A percentile compares a stretch with the other conserved stretches of the same genome.
phyloP scores from a whole-genome alignment of 2,329 filamentous ascomycete genomes.

The Calonectria ilicicola region DNA sequence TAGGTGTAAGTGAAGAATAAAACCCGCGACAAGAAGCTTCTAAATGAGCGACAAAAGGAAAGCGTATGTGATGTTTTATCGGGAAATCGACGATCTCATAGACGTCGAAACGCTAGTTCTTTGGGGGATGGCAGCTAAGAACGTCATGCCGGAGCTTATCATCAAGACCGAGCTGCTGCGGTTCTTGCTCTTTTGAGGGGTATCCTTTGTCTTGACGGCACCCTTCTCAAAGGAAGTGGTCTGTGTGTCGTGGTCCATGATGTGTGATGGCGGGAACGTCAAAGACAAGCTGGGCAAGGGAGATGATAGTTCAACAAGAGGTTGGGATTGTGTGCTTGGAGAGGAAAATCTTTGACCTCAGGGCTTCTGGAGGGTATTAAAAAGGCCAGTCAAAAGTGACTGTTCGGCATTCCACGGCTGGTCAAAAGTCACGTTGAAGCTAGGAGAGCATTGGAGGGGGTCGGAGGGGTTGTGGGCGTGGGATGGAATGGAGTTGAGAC shows the following conservation, averaged over 20 bases:
- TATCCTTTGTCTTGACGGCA: conserved; percentile 40
- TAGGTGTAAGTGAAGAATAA: conserved; percentile 13
- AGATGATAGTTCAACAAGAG: conserved; percentile 6
- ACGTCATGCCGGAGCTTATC: conserved; percentile 45
- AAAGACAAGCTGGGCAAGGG: conserved; percentile 1
- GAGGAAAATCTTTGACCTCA: conserved; percentile 29
- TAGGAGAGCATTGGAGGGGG: conserved; percentile 33
- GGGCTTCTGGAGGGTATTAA: conserved; percentile 37
- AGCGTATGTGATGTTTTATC: conserved; percentile 31
- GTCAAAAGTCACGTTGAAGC: conserved; percentile 29
- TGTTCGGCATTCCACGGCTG: conserved; percentile 29
- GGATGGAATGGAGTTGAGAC: conserved; percentile 43
- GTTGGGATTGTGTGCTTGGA: neutral
- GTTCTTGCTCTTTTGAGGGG: conserved; percentile 35
- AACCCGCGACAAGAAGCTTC: conserved; percentile 9
- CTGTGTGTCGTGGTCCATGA: conserved; percentile 39
- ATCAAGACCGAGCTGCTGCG: conserved; percentile 42
- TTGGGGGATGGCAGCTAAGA: conserved; percentile 42
- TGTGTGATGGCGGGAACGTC: neutral
- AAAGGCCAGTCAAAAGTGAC: conserved; percentile 29
- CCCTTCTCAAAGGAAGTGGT: conserved; percentile 43
- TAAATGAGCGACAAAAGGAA: conserved; percentile 34
- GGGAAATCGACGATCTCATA: conserved; percentile 42
- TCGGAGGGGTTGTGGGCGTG: conserved; percentile 35
- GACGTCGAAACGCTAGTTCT: conserved; percentile 33